A percentile compares a stretch with the other conserved stretches of the same genome.
Evolutionary conservation across 257 asterid species (phyloP).

Genomic region (Euphrasia confusa): DNA sequence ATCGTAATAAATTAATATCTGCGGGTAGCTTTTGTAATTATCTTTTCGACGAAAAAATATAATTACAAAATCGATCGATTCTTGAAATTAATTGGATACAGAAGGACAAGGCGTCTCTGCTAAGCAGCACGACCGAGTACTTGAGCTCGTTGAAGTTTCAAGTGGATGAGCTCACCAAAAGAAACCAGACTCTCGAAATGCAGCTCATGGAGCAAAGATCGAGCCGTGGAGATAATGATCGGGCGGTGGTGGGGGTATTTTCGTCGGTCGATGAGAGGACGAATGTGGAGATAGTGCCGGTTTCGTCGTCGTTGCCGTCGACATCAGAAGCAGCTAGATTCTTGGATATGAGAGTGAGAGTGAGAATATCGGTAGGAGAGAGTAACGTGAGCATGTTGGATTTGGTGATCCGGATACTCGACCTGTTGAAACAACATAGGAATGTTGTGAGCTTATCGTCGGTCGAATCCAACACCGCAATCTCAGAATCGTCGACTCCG

Average conservation of each 20-base stretch:
- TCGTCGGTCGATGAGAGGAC: conserved; percentile 29
- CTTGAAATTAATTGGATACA: no score
- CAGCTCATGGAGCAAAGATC: conserved; percentile 19
- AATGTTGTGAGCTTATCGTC: conserved; percentile 32
- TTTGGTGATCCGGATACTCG: conserved; percentile 39
- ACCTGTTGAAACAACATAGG: conserved; percentile 44
- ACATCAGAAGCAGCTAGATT: conserved; percentile 37
- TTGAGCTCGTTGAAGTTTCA: conserved; percentile 48
- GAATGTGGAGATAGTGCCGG: conserved; percentile 32
- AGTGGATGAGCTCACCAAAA: conserved; percentile 46
- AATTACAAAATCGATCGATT: no score
- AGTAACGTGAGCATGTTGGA: conserved; percentile 28
- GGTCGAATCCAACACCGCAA: conserved; percentile 44
- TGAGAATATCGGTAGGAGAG: conserved; percentile 28
- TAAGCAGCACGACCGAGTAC: conserved; percentile 52
- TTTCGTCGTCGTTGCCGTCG: conserved; percentile 29
- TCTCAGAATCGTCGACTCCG: conserved; percentile 36
- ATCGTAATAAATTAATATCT: no score
- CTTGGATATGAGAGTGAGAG: conserved; percentile 52
- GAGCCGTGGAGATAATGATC: neutral
- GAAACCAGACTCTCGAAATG: conserved; percentile 43
- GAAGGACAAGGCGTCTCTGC: conserved; percentile 87
- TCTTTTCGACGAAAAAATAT: no score
- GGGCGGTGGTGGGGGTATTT: neutral
- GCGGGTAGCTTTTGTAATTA: no score